Percentiles rank a stretch among this genome's conserved stretches.
phyloP scores from a whole-genome alignment of 139 green algal genomes.

The Tetradesmus obliquus region DNA sequence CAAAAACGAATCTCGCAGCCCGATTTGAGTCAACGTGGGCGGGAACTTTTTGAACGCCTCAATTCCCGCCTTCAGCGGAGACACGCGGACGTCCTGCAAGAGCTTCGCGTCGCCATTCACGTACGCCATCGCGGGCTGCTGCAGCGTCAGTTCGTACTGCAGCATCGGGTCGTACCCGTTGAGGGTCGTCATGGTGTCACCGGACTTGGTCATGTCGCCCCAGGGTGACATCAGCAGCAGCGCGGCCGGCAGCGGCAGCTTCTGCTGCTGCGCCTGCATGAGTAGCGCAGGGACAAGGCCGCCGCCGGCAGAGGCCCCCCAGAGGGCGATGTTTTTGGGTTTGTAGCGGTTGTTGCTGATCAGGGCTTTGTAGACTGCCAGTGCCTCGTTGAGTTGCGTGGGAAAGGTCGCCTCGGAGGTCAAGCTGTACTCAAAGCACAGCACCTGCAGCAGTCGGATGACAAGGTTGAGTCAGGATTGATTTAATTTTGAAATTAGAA shows the following conservation, averaged over 20 bases:
- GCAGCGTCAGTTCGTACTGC: slow-evolving; percentile 2
- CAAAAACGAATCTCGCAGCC: slow-evolving; percentile 12
- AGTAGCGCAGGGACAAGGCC: slow-evolving; percentile 6
- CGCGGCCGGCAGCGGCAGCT: slow-evolving; percentile 1
- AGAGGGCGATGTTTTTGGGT: slow-evolving; percentile 1
- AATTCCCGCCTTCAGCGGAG: not conserved
- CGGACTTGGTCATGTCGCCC: not conserved
- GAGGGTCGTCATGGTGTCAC: slow-evolving; percentile 15
- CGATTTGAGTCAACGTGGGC: slow-evolving; percentile 15
- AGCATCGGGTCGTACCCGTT: slow-evolving; percentile 7
- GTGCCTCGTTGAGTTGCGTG: slow-evolving; percentile 9
- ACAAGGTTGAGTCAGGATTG: too few relatives aligned
- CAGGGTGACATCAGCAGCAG: slow-evolving; percentile 14
- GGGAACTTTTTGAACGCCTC: not conserved
- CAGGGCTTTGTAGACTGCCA: slow-evolving; percentile 28
- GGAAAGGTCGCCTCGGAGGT: slow-evolving; percentile 19
- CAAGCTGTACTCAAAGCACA: slow-evolving; percentile 29
- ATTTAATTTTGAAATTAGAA: too few relatives aligned
- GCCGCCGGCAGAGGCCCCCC: slow-evolving; percentile 43
- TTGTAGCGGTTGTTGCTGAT: not conserved
- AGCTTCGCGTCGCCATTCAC: not conserved
- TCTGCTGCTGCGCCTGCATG: not conserved
- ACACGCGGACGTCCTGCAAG: not conserved
- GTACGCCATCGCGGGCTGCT: not conserved
- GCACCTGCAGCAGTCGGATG: not conserved